Percentiles rank a stretch among this genome's conserved stretches.
These are phyloP conservation scores for Millerozyma acaciae DNA, from an alignment of 805 yeast genomes.

Conservation along the genomic window DNA sequence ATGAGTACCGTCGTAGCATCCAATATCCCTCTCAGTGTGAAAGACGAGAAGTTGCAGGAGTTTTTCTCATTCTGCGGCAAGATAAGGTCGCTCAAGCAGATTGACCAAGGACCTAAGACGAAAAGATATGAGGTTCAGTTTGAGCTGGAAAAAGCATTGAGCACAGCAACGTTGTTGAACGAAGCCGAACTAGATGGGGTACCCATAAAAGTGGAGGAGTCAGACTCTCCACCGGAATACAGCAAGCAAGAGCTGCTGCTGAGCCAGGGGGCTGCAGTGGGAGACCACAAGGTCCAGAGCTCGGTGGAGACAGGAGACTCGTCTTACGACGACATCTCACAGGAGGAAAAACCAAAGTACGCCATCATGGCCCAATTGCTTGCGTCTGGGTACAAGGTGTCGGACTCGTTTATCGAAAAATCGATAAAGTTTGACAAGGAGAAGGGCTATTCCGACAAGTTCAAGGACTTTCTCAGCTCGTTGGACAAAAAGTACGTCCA, in stretches of 20 bases:
- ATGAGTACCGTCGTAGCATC: constrained; percentile 45
- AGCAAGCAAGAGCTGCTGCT: constrained; percentile 1
- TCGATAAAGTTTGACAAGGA: constrained; percentile 63
- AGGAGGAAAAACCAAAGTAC: constrained; percentile 74
- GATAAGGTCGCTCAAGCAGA: constrained; percentile 31
- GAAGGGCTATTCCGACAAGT: constrained; percentile 56
- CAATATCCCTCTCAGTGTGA: constrained; percentile 48
- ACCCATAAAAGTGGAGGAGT: constrained; percentile 44
- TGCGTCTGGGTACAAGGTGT: constrained; percentile 66
- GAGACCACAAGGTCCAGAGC: constrained; percentile 18
- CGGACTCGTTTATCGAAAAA: constrained; percentile 57
- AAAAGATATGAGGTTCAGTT: constrained; percentile 50
- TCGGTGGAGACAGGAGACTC: constrained; percentile 25
- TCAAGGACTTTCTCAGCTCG: constrained; percentile 50
- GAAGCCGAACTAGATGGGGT: constrained; percentile 70
- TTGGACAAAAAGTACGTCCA: constrained; percentile 60
- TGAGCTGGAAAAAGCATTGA: constrained; percentile 55
- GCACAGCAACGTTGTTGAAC: constrained; percentile 65
- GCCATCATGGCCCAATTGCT: constrained; percentile 74
- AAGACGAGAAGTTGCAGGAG: constrained; percentile 51
- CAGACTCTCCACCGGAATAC: constrained; percentile 12
- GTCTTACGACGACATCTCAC: constrained; percentile 50
- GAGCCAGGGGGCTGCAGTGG: constrained; percentile 9
- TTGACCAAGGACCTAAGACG: constrained; percentile 26
- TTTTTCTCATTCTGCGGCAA: constrained; percentile 75